Evolutionary conservation across 805 yeast genomes (phyloP).

Genomic region (Pichia phayaonensis): DNA sequence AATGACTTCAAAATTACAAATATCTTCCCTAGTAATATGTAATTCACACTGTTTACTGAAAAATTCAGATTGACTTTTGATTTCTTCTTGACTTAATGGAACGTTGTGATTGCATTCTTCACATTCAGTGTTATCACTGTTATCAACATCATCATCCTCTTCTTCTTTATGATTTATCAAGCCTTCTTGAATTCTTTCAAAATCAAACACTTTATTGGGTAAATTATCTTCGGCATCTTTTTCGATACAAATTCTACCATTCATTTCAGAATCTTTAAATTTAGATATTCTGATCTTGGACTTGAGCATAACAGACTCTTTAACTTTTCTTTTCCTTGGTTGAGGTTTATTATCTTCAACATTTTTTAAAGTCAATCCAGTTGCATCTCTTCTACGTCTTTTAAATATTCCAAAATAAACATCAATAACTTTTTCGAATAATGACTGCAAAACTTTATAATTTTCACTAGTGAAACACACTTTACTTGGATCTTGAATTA

Average conservation of each 20-base stretch:
- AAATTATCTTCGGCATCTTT: background rate
- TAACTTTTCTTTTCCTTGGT: background rate
- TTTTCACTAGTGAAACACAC: conserved; percentile 21
- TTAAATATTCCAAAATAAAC: conserved; percentile 19
- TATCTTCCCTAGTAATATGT: conserved; percentile 11
- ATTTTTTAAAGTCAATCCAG: background rate
- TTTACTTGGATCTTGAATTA: conserved; percentile 36
- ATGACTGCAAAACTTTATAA: conserved; percentile 22
- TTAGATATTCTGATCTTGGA: conserved; percentile 3
- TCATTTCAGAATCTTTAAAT: background rate
- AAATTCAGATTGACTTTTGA: conserved; percentile 2
- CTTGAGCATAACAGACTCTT: background rate
- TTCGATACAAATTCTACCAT: background rate
- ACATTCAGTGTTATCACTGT: background rate
- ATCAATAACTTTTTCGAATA: conserved; percentile 27
- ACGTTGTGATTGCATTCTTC: background rate
- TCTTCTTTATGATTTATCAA: background rate
- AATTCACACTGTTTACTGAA: conserved; percentile 1
- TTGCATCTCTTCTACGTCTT: background rate
- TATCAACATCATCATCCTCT: background rate
- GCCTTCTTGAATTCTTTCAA: background rate
- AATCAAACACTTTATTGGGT: background rate
- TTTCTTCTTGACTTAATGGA: conserved; percentile 2
- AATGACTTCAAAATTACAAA: conserved; percentile 29
- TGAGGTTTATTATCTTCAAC: background rate